Conservation (phyloP, 2,329 filamentous ascomycete species). For the Trichoderma simmonsii region DNA sequence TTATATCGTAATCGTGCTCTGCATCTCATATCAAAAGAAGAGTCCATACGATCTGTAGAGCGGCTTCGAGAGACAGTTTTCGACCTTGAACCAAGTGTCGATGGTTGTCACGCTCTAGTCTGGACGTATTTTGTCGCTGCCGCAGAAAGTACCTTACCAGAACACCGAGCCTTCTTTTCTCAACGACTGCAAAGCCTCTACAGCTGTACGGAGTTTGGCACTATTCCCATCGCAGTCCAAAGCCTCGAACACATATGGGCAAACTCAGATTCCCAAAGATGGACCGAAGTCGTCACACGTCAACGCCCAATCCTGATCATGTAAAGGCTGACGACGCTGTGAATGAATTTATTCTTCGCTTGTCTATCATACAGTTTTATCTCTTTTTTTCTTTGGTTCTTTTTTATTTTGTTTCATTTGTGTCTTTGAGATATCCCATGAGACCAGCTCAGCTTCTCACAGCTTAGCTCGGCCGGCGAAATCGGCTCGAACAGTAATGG, state of each 20-base stretch:
- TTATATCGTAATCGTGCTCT: slow-evolving; percentile 13
- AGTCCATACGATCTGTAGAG: slow-evolving; percentile 5
- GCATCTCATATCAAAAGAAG: not conserved
- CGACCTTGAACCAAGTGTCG: slow-evolving; percentile 1
- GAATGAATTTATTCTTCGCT: not conserved
- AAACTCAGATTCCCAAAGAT: slow-evolving; percentile 5
- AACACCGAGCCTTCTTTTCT: slow-evolving; percentile 9
- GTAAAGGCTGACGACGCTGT: not conserved
- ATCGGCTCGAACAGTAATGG: slow-evolving; percentile 1
- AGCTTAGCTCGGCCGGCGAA: not conserved
- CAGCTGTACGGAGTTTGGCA: slow-evolving; percentile 12
- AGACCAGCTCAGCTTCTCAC: not conserved
- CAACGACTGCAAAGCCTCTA: slow-evolving; percentile 6
- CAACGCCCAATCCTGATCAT: slow-evolving; percentile 8
- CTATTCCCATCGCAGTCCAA: slow-evolving; percentile 9
- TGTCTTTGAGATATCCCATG: not conserved
- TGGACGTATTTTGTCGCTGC: slow-evolving; percentile 13
- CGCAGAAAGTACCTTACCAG: not conserved
- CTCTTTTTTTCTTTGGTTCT: not conserved
- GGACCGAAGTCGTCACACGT: slow-evolving; percentile 11
- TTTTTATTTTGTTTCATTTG: not conserved
- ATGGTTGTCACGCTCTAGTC: slow-evolving; percentile 7
- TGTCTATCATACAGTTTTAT: not conserved
- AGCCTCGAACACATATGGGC: slow-evolving; percentile 9
- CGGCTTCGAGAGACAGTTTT: slow-evolving; percentile 6